Base-by-base conservation (phyloP, 2,329 filamentous ascomycete genomes). In the Biscogniauxia marginata region DNA sequence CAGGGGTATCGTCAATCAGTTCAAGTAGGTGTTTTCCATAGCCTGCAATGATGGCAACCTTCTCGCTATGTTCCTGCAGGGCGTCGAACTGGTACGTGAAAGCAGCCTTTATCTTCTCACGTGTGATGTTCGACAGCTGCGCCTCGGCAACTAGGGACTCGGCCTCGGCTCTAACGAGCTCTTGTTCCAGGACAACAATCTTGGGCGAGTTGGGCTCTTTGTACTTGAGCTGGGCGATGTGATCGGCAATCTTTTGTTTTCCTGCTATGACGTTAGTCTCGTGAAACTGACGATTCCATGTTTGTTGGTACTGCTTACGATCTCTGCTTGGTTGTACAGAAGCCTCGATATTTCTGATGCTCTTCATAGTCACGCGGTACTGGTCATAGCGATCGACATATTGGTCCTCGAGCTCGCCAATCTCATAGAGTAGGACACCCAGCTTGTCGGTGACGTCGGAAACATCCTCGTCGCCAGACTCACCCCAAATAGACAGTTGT, bases 371-470 rank as follows among this genome's bases (percentile, higher is more conserved):
- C 56, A 99, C 90, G 71, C 95, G 91, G 80, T 98, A 99, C 78
- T 99, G 95, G 75, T 99, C 95, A 77, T 99, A 99, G 70, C 93
- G 91, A 75, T 99, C 95, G 74, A 99, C 93, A 70, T 96, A 98
- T 72, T 98, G 91, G 72, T 99, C 93, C 77, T 99, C 95, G 30
- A 98, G 86, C 78, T 99, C 95, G 73, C 93, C 95, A 67, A 99
- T 96, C 77, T 97, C 93, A 80, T 98, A 99, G 68, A 99, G 89
- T 68, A 99, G 81, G 50, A 99, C 95, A 70, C 95, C 95, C 56
- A 99, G 86, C 81, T 99, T 99, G 82, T 99, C 95, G 62, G 95
- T 99, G 67, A 99, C 91, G 77, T 99, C 95, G 64, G 93, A 98
- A 56, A 99, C 95, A 70, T 99, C 95, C 70, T 99, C 95, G 70